Evolutionary conservation across 1,139 yeast genomes (phyloP).

Genomic region (Taiozyma onychis): DNA sequence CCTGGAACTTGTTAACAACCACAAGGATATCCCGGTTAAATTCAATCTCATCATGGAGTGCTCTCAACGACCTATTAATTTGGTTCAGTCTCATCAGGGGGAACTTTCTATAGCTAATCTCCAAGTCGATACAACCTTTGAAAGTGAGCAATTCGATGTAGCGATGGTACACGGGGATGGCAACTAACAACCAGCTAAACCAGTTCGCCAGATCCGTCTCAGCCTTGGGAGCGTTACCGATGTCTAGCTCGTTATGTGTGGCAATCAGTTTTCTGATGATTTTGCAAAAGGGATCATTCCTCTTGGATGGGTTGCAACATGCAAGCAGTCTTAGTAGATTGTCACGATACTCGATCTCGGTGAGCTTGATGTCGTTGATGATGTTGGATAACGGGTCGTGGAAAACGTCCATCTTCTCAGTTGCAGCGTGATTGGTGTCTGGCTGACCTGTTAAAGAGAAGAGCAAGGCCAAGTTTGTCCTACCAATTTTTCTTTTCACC

Average conservation of each 20-base stretch:
- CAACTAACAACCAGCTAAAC: slow-evolving; percentile 12
- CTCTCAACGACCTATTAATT: slow-evolving; percentile 25
- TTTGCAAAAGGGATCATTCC: neutral
- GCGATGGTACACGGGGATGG: slow-evolving; percentile 20
- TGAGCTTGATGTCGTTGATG: slow-evolving; percentile 3
- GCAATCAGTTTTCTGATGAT: slow-evolving; percentile 5
- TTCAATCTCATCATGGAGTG: slow-evolving; percentile 1
- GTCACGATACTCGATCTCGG: slow-evolving; percentile 2
- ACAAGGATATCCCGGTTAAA: neutral
- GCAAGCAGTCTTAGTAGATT: neutral
- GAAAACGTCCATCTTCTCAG: neutral
- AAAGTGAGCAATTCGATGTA: slow-evolving; percentile 30
- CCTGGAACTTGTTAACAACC: neutral
- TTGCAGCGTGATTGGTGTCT: neutral
- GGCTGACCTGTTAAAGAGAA: neutral
- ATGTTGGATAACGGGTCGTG: slow-evolving; percentile 4
- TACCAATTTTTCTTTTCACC: neutral
- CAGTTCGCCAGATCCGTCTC: slow-evolving; percentile 1
- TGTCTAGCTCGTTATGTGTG: slow-evolving; percentile 7
- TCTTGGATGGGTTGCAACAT: slow-evolving; percentile 1
- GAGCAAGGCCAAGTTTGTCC: neutral
- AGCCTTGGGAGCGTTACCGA: slow-evolving; percentile 3
- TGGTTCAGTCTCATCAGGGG: slow-evolving; percentile 36
- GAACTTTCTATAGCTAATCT: slow-evolving; percentile 12
- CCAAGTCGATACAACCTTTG: slow-evolving; percentile 29